Evolutionary conservation across 192 early-diverging fungal genomes (phyloP).

Genomic region (Podila minutissima): DNA sequence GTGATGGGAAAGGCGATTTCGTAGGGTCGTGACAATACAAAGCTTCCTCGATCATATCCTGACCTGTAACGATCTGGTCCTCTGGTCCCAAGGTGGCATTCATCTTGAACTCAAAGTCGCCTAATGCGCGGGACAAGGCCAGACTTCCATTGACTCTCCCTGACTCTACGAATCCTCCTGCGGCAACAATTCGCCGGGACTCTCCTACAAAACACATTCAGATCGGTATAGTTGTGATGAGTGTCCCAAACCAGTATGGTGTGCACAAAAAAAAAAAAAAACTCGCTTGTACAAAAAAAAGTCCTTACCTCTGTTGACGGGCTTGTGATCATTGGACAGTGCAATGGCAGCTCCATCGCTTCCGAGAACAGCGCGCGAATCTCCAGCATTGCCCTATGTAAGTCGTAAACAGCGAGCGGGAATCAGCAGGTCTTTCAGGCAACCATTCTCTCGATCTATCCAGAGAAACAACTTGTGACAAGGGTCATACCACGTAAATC

Average conservation of each 20-base stretch:
- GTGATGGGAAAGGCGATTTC: not conserved
- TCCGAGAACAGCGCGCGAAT: slow-evolving; percentile 93
- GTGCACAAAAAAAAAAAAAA: not conserved
- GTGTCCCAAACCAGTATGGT: not conserved
- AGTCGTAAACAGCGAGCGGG: not conserved
- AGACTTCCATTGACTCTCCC: slow-evolving; percentile 98
- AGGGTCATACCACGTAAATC: slow-evolving; percentile 71
- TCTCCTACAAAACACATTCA: slow-evolving; percentile 59
- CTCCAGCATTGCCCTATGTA: slow-evolving; percentile 88
- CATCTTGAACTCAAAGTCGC: slow-evolving; percentile 99
- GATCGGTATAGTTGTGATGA: not conserved
- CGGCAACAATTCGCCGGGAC: slow-evolving; percentile 83
- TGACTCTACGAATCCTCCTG: slow-evolving; percentile 98
- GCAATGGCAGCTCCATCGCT: slow-evolving; percentile 77
- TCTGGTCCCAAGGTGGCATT: slow-evolving; percentile 80
- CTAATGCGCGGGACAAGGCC: slow-evolving; percentile 96
- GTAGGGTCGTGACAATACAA: not conserved
- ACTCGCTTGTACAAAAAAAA: too few species aligned
- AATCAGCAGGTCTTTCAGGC: not conserved
- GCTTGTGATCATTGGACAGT: slow-evolving; percentile 97
- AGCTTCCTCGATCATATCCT: not conserved
- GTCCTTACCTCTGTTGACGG: slow-evolving; percentile 71
- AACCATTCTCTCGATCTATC: too few species aligned
- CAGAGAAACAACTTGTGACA: too few species aligned
- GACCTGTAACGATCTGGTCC: slow-evolving; percentile 92